A percentile compares a stretch with the other conserved stretches of the same genome.
phyloP scores from a whole-genome alignment of 2,329 filamentous ascomycete genomes.

The Trichoderma hamatum region DNA sequence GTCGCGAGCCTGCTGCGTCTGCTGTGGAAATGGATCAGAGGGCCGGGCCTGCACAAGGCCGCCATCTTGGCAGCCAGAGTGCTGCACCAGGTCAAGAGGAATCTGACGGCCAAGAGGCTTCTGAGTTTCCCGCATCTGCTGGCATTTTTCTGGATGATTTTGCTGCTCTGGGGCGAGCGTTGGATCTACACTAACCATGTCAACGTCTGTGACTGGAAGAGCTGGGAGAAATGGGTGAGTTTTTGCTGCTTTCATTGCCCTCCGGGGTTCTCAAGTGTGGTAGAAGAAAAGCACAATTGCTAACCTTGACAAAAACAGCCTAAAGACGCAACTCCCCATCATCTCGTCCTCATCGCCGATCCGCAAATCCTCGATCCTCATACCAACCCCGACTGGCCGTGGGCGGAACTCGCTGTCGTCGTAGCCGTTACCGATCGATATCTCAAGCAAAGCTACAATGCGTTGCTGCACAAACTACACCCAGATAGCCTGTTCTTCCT shows the following conservation, averaged over 20 bases:
- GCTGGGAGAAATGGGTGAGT: slow-evolving; percentile 91
- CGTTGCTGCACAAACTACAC: slow-evolving; percentile 73
- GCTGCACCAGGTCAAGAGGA: slow-evolving; percentile 40
- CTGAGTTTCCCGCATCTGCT: slow-evolving; percentile 68
- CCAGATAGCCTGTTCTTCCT: slow-evolving; percentile 90
- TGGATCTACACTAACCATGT: slow-evolving; percentile 74
- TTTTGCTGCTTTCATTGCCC: background rate
- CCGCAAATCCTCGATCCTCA: slow-evolving; percentile 92
- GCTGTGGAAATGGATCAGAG: slow-evolving; percentile 47
- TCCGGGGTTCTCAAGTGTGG: background rate
- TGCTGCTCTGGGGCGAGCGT: slow-evolving; percentile 84
- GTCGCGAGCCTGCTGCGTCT: slow-evolving; percentile 36
- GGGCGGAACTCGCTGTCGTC: slow-evolving; percentile 59
- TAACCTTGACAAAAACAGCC: slow-evolving; percentile 58
- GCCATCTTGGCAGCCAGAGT: slow-evolving; percentile 37
- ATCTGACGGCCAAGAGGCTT: slow-evolving; percentile 55
- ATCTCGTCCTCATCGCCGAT: slow-evolving; percentile 81
- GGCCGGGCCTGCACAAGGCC: slow-evolving; percentile 45
- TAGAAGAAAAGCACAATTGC: background rate
- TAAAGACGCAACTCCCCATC: slow-evolving; percentile 75
- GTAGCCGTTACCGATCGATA: slow-evolving; percentile 81
- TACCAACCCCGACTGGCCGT: slow-evolving; percentile 83
- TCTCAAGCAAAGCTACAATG: slow-evolving; percentile 78
- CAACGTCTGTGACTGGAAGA: slow-evolving; percentile 74
- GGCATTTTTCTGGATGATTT: slow-evolving; percentile 72